phyloP scores from a whole-genome alignment of 495 filamentous ascomycete genomes.

The Penicillium bovifimosum region DNA sequence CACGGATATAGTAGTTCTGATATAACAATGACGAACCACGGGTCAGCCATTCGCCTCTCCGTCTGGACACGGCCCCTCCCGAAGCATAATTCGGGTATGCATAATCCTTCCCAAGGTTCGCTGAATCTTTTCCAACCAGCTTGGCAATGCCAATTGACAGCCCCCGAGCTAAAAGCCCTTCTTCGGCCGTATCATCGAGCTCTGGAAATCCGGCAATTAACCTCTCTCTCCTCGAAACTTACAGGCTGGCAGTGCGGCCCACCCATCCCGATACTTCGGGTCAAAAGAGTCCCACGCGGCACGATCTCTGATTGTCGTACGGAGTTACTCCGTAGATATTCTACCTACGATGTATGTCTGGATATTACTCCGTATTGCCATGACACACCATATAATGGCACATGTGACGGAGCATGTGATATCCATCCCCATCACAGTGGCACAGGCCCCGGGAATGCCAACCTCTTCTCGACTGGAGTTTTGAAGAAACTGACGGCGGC shows the following conservation, averaged over 20 bases:
- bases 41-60: not conserved
- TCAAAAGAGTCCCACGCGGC: not conserved
- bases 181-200: not conserved
- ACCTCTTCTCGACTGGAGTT: not conserved
- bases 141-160: not conserved
- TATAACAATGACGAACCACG: slow-evolving; percentile 8
- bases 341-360: too few relatives aligned
- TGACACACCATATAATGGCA: not conserved
- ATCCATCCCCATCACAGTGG: not conserved
- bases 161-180: not conserved
- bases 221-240: not conserved
- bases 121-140: not conserved
- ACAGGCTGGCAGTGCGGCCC: not conserved
- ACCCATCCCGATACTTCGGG: not conserved
- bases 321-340: too few relatives aligned
- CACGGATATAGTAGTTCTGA: not conserved
- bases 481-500: slow-evolving; percentile 7
- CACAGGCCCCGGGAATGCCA: not conserved
- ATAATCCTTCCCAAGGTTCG: not conserved
- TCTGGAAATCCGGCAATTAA: not conserved
- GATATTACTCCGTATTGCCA: not conserved
- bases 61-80: slow-evolving; percentile 15
- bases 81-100: not conserved
- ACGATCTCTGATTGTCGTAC: not conserved
- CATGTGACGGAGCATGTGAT: not conserved